Evolutionary conservation across 768 basidiomycete genomes (phyloP).

Genomic region (Arthromyces matolae): DNA sequence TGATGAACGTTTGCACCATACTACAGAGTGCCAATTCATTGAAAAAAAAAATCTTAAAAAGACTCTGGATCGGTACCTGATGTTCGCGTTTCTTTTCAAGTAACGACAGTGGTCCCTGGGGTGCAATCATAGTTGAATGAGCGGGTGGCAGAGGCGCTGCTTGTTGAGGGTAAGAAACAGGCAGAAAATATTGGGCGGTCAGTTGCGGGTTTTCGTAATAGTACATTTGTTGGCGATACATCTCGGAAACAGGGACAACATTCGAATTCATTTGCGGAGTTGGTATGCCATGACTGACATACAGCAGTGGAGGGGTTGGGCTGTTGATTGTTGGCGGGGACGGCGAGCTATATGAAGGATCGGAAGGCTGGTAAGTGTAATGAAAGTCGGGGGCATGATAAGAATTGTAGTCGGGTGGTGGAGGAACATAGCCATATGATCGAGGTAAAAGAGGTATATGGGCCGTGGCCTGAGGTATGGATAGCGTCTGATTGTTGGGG

Average conservation of each 20-base stretch:
- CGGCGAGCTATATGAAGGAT: slow-evolving; percentile 51
- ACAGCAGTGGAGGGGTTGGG: slow-evolving; percentile 33
- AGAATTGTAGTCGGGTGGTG: slow-evolving; percentile 52
- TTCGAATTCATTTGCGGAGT: slow-evolving; percentile 19
- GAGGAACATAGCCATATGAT: slow-evolving; percentile 48
- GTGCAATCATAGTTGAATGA: slow-evolving; percentile 51
- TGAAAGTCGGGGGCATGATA: slow-evolving; percentile 53
- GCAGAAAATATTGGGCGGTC: slow-evolving; percentile 60
- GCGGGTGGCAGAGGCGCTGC: slow-evolving; percentile 5
- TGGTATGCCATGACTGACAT: slow-evolving; percentile 39
- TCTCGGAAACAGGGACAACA: slow-evolving; percentile 35
- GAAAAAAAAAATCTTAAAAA: slow-evolving; percentile 8
- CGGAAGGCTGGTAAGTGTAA: slow-evolving; percentile 50
- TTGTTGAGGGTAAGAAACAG: slow-evolving; percentile 50
- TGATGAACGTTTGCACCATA: slow-evolving; percentile 35
- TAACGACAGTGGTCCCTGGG: slow-evolving; percentile 41
- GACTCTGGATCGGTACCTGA: slow-evolving; percentile 39
- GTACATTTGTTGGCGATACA: slow-evolving; percentile 49
- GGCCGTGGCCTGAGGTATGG: slow-evolving; percentile 24
- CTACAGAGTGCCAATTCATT: too few species aligned
- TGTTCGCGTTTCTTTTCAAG: slow-evolving; percentile 55
- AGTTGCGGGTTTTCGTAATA: slow-evolving; percentile 51
- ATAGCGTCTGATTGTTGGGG: slow-evolving; percentile 15
- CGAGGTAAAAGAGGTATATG: slow-evolving; percentile 43
- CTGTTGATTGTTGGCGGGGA: slow-evolving; percentile 36